A percentile compares a stretch with the other conserved stretches of the same genome.
Evolutionary conservation across 108 stramenopile species (phyloP).

Genomic region (Skeletonema menzelii): DNA sequence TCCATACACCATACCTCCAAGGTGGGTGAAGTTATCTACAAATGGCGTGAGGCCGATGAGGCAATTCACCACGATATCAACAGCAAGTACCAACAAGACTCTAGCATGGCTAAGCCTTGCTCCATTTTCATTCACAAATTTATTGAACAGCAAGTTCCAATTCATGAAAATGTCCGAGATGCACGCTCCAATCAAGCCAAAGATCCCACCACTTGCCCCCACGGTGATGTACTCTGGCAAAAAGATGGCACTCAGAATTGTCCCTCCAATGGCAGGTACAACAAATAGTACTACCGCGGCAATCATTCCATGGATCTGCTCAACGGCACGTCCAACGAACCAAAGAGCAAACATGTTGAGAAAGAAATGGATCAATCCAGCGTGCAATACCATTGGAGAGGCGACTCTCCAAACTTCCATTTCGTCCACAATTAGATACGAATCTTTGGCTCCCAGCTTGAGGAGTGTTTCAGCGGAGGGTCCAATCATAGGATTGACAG

Average conservation of each 20-base stretch:
- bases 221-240: constrained; percentile 91
- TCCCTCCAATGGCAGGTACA: constrained; percentile 83
- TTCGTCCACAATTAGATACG: constrained; percentile 85
- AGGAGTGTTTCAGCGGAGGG: constrained; percentile 86
- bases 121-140: constrained; percentile 74
- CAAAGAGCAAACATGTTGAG: constrained; percentile 91
- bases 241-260: constrained; percentile 87
- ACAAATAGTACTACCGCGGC: constrained; percentile 70
- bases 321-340: constrained; percentile 90
- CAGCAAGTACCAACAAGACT: constrained; percentile 66
- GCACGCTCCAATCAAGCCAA: constrained; percentile 92
- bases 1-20: constrained; percentile 71
- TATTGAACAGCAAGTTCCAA: constrained; percentile 85
- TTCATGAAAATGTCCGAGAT: constrained; percentile 92
- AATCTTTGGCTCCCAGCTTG: constrained; percentile 86
- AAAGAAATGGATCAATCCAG: constrained; percentile 93
- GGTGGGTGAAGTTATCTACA: constrained; percentile 89
- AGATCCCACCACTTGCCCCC: constrained; percentile 92
- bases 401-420: constrained; percentile 80
- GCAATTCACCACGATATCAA: constrained; percentile 85
- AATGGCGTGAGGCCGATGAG: constrained; percentile 85
- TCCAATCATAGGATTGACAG: constrained; percentile 86
- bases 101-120: constrained; percentile 66
- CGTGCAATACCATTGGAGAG: constrained; percentile 92
- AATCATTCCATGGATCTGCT: constrained; percentile 82